Conservation (phyloP, 1,284 basidiomycete genomes). For the Neolentinus lepideus region DNA sequence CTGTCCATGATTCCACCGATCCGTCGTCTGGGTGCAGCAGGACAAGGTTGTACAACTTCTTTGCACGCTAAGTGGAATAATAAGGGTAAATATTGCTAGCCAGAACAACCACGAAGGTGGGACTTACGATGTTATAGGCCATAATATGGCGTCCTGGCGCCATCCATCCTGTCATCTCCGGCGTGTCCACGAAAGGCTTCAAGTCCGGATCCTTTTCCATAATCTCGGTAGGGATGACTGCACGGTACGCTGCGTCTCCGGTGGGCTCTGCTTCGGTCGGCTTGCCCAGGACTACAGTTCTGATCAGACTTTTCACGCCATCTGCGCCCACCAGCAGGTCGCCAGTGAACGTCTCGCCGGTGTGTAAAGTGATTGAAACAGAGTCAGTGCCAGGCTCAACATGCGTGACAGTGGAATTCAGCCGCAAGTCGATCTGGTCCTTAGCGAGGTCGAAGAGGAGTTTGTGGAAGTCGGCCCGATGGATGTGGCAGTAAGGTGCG, state of each 20-base stretch:
- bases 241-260: constrained; percentile 46
- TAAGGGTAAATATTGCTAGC: background rate
- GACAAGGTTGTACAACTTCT: constrained; percentile 35
- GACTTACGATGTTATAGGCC: constrained; percentile 33
- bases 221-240: constrained; percentile 36
- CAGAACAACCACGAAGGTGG: background rate
- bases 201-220: constrained; percentile 46
- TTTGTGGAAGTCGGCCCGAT: constrained; percentile 53
- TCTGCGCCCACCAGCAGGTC: constrained; percentile 39
- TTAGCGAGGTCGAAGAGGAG: constrained; percentile 41
- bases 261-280: constrained; percentile 30
- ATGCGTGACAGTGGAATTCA: constrained; percentile 33
- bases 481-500: constrained; percentile 39
- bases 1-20: constrained; percentile 38
- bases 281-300: constrained; percentile 33
- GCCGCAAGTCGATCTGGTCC: constrained; percentile 37
- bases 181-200: constrained; percentile 27
- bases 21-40: constrained; percentile 36
- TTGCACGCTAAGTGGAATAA: constrained; percentile 22
- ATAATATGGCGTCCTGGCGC: constrained; percentile 33
- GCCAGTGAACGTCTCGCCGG: constrained; percentile 28
- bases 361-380: constrained; percentile 27
- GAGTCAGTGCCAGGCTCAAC: constrained; percentile 30
- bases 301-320: constrained; percentile 43
- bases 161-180: constrained; percentile 38